Conservation (phyloP, 352 stramenopile genomes). For the Phytophthora pseudosyringae region DNA sequence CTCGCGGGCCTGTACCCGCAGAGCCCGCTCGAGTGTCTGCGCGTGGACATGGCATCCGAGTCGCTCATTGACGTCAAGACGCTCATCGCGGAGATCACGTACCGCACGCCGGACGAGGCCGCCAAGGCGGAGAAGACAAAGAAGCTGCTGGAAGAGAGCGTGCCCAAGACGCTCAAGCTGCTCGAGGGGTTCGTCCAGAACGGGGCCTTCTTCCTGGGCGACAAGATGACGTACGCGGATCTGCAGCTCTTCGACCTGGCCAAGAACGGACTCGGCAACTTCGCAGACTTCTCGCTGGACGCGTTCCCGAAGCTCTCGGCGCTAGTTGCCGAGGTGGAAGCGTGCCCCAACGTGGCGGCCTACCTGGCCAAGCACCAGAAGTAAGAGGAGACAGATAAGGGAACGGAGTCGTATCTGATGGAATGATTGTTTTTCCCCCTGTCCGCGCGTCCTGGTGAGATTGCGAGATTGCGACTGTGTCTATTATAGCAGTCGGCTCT, state of each 20-base stretch:
- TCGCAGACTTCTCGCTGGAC: conserved; percentile 40
- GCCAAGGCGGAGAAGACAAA: conserved; percentile 54
- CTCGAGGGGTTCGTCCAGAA: conserved; percentile 45
- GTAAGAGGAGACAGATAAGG: conserved; percentile 10
- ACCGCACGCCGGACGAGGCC: conserved; percentile 40
- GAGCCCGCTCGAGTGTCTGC: conserved; percentile 56
- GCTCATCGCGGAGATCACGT: conserved; percentile 48
- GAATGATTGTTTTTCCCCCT: background rate
- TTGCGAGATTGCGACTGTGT: no score
- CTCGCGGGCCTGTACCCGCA: conserved; percentile 66
- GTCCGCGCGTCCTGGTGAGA: background rate
- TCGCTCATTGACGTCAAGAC: conserved; percentile 47
- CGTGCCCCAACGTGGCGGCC: conserved; percentile 42
- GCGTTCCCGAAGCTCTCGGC: conserved; percentile 54
- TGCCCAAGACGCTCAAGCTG: conserved; percentile 45
- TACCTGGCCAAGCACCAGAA: conserved; percentile 43
- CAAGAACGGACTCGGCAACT: conserved; percentile 46
- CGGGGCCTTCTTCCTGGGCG: conserved; percentile 60
- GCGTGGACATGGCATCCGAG: conserved; percentile 58
- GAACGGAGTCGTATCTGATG: background rate
- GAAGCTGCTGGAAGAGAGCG: conserved; percentile 44
- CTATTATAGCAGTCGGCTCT: no score
- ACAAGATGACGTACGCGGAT: conserved; percentile 56
- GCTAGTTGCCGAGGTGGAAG: conserved; percentile 42
- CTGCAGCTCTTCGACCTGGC: conserved; percentile 63